Evolutionary conservation across 176 grass and related monocot species (phyloP), one percentile per base, ranked within the genome.

Genomic region (Hsuehochloa calcarea): DNA sequence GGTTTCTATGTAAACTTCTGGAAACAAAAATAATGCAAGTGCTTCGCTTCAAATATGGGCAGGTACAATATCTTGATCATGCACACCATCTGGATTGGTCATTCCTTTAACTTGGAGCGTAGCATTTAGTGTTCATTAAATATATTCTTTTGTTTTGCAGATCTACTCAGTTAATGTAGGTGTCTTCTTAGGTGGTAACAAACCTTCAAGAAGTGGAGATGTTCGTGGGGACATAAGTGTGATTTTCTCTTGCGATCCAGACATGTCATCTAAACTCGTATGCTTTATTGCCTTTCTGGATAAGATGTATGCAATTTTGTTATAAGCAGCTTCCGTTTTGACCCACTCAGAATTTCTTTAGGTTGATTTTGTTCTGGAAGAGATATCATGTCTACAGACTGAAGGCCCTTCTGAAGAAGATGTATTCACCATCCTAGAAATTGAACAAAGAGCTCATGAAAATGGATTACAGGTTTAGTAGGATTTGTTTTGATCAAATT

Each of bases 1-100:
- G 96, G 41, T 99, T 99, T 88, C 70, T 96, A 31, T 92, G 88
- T 92, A 99, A 99, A 90, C 96, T 99, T 92, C 80, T 99, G 52
- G 96, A 99, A 84, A 96, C 91, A 79, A 99, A 68, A 92, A 96
- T 99, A 68, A 94, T 96, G 91, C 96, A 96, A 94, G 93, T 99
- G 71, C 96, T 99, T 75, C 93, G 93, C 38, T 99, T 99, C 84
- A 99, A 99, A 87, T 94, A 96, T 92, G 96, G 96, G 5, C 96
- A 99, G 93, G 96, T 80, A 80, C 52, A 65, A 87, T 54, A 20
- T 88, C 85, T 43, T 85, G 19, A 44, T 70, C 76, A n/a, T 69
- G 25, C 34, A 17, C 29, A 82, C 38, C 3, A 66, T 77, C 44
- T 81, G 70, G 68, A 60, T 86, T 54, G 54, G 70, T 66, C 14